A percentile compares a stretch with the other conserved stretches of the same genome.
These are phyloP conservation scores for Jamesozyma piceae DNA, from an alignment of 805 yeast genomes.

Conservation along the genomic window DNA sequence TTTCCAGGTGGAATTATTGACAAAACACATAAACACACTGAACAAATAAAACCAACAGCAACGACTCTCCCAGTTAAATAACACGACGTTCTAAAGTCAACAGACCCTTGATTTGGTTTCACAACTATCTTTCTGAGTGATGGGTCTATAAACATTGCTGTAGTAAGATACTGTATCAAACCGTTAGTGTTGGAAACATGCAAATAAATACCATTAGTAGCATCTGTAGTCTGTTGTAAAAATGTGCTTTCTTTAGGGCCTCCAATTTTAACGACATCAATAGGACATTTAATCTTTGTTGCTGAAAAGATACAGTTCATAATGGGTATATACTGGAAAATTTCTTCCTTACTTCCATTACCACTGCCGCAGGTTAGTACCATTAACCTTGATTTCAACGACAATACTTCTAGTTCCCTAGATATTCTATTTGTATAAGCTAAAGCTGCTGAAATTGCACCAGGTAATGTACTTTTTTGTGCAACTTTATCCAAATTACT, in stretches of 20 bases:
- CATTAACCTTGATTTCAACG: constrained; percentile 55
- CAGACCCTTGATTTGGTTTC: constrained; percentile 73
- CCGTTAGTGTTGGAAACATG: constrained; percentile 61
- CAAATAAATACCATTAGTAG: constrained; percentile 84
- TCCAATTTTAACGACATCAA: constrained; percentile 77
- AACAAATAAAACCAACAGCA: constrained; percentile 89
- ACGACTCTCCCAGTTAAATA: constrained; percentile 83
- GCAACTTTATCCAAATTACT: constrained; percentile 20
- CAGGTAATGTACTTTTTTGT: constrained; percentile 48
- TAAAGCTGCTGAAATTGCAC: constrained; percentile 75
- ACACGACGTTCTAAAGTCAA: constrained; percentile 92
- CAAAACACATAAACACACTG: constrained; percentile 78
- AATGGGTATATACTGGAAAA: constrained; percentile 77
- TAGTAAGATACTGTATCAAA: constrained; percentile 67
- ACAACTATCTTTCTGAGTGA: constrained; percentile 65
- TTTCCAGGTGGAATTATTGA: constrained; percentile 58
- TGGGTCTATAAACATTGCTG: constrained; percentile 84
- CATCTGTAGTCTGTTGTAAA: constrained; percentile 91
- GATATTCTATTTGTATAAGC: constrained; percentile 66
- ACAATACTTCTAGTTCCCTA: constrained; percentile 35
- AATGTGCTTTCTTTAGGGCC: constrained; percentile 54
- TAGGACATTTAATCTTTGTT: constrained; percentile 79
- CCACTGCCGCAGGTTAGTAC: constrained; percentile 37
- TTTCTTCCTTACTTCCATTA: constrained; percentile 56
- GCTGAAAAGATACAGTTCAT: constrained; percentile 97